Evolutionary conservation across 148 eudicot species (phyloP), one percentile per base, ranked within the genome.

Genomic region (Linanthus parryae): DNA sequence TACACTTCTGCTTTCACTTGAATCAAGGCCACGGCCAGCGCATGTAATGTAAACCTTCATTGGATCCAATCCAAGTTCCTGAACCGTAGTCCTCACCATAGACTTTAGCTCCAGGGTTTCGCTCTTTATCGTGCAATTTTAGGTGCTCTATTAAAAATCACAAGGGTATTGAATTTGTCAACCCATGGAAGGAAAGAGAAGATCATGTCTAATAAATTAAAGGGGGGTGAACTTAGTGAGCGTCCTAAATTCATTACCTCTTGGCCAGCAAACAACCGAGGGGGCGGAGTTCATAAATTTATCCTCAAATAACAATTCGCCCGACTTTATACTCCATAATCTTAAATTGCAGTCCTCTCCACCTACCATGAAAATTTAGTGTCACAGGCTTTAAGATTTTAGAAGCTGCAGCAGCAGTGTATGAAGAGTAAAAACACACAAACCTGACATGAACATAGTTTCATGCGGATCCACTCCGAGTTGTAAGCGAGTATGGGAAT

Each of bases 261-360:
- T 67, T 19, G 62, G 72, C 88, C 97, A 85, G 72, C 84, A 80
- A 36, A 80, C 74, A 55, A 71, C 65, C 51, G 76, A 56, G 22
- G 84, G 92, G 47, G 75, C 48, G 43, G 77, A 70, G 37, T 57
- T 58, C 61, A 71, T 61, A 69, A 83, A 62, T 55, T 74, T 83
- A 47, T 78, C 81, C 65, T 81, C 72, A 39, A 67, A 86, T 15
- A 86, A 82, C 67, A 85, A 54, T 68, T 81, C 73, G 18, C 97
- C 97, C 5, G 95, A 74, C 66, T 74, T 83, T 16, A 91, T 83
- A 64, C 75, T 70, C 97, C 97, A 91, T 15, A 81, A 8, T 25
- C 95, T 84, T 55, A 79, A 45, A 27, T 69, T 63, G 71, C 64
- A 72, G 67, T 91, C 97, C 77, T 91, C 97, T n/a, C 92, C 97